Conservation (phyloP, 148 eudicot genomes). For the Nepenthes mirabilis region DNA sequence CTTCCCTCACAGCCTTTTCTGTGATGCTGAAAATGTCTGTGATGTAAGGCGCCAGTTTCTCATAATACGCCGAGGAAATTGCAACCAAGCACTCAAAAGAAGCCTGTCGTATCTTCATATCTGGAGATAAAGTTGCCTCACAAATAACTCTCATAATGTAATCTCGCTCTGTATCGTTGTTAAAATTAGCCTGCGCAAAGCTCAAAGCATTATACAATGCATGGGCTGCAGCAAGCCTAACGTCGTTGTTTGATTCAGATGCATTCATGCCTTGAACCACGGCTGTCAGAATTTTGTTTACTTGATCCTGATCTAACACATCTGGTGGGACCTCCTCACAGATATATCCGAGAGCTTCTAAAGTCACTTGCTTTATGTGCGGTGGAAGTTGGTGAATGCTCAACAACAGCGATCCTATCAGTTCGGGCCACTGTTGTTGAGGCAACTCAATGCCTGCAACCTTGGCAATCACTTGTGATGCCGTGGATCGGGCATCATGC, state of each 20-base stretch:
- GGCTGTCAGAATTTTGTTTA: constrained; percentile 81
- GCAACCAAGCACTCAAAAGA: constrained; percentile 91
- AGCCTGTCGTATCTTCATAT: constrained; percentile 78
- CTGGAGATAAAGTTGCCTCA: constrained; percentile 71
- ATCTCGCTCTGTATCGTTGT: constrained; percentile 82
- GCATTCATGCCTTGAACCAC: constrained; percentile 82
- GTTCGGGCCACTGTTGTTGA: constrained; percentile 94
- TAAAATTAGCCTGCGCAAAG: constrained; percentile 85
- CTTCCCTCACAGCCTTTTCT: constrained; percentile 80
- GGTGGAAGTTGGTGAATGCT: constrained; percentile 68
- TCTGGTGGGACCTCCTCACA: constrained; percentile 93
- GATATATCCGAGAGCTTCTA: constrained; percentile 80
- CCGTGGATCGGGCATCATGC: constrained; percentile 81
- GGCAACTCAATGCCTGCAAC: constrained; percentile 91
- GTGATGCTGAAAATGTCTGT: constrained; percentile 79
- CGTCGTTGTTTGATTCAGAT: constrained; percentile 44
- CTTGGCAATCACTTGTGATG: constrained; percentile 91
- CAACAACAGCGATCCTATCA: constrained; percentile 48
- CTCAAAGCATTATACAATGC: constrained; percentile 78
- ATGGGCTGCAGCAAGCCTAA: constrained; percentile 82
- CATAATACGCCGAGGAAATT: constrained; percentile 71
- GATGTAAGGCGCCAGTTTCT: constrained; percentile 74
- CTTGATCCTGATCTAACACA: constrained; percentile 82
- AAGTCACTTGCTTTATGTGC: constrained; percentile 85
- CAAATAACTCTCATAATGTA: constrained; percentile 86